Evolutionary conservation across 345 rosid species (phyloP).

Genomic region (Mangifera indica): DNA sequence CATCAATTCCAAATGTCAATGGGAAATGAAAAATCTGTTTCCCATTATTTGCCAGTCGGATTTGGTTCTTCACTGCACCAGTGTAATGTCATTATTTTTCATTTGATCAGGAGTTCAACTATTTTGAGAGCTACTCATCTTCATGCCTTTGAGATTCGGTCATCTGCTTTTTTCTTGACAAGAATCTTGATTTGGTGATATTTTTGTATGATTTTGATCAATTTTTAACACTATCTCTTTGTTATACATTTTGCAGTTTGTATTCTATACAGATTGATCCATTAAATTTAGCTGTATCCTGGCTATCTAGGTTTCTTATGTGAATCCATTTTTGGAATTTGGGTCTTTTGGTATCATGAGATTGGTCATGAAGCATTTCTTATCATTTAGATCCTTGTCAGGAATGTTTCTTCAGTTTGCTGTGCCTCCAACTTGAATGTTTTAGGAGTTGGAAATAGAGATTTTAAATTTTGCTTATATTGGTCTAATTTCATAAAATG

Average conservation of each 20-base stretch:
- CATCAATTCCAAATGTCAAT: background rate
- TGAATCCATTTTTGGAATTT: background rate
- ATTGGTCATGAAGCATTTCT: too few species aligned
- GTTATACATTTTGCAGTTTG: background rate
- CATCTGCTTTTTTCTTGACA: background rate
- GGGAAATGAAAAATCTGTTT: background rate
- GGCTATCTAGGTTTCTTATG: background rate
- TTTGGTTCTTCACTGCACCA: background rate
- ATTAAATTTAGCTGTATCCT: background rate
- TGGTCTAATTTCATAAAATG: too few species aligned
- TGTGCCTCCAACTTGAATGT: too few species aligned
- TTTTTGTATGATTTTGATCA: background rate
- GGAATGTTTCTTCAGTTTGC: too few species aligned
- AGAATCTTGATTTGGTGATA: background rate
- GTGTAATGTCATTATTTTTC: background rate
- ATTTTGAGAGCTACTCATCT: background rate
- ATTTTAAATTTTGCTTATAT: too few species aligned
- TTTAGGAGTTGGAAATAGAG: too few species aligned
- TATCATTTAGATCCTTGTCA: too few species aligned
- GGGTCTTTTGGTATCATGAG: too few species aligned
- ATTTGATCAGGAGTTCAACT: background rate
- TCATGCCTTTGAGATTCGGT: background rate
- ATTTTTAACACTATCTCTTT: background rate
- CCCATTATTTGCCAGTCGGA: background rate
- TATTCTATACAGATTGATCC: background rate